A percentile compares a stretch with the other conserved stretches of the same genome.
These are phyloP conservation scores for Mucuna pruriens DNA, from an alignment of 306 rosid species.

Conservation along the genomic window DNA sequence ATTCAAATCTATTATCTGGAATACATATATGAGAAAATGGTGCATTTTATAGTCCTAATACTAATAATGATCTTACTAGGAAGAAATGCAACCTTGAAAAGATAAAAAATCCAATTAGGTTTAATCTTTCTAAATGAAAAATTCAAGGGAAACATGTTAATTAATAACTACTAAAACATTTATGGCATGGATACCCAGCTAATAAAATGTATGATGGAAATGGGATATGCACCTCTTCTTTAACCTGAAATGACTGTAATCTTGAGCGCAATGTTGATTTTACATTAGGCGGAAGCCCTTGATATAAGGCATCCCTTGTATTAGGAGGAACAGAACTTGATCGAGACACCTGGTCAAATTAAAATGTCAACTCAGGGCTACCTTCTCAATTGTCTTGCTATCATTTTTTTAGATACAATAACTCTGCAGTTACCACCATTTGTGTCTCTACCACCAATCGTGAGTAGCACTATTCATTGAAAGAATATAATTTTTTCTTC, in stretches of 20 bases:
- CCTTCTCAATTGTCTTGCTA: constrained; percentile 1
- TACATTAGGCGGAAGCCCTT: constrained; percentile 88
- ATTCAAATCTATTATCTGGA: neutral
- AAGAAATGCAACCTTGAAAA: constrained; percentile 13
- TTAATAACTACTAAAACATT: neutral
- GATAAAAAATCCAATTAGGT: constrained; percentile 11
- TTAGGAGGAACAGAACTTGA: constrained; percentile 96
- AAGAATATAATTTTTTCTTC: neutral
- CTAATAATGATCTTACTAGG: neutral
- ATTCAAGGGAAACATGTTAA: neutral
- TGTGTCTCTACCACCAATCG: constrained; percentile 1
- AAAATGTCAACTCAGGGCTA: constrained; percentile 40
- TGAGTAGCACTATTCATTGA: constrained; percentile 6
- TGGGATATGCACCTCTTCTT: constrained; percentile 80
- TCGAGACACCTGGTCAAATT: constrained; percentile 79
- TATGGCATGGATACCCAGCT: constrained; percentile 18
- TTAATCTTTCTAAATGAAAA: constrained; percentile 6
- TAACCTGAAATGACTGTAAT: constrained; percentile 75
- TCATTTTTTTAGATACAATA: constrained; percentile 23
- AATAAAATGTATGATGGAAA: constrained; percentile 10
- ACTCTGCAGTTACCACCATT: constrained; percentile 3
- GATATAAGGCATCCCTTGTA: constrained; percentile 94
- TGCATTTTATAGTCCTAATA: neutral
- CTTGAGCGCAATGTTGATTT: constrained; percentile 86
- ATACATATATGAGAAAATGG: neutral